Evolutionary conservation across 2,329 filamentous ascomycete species (phyloP), one percentile per base, ranked within the genome.

Genomic region (Aspergillus uvarum): DNA sequence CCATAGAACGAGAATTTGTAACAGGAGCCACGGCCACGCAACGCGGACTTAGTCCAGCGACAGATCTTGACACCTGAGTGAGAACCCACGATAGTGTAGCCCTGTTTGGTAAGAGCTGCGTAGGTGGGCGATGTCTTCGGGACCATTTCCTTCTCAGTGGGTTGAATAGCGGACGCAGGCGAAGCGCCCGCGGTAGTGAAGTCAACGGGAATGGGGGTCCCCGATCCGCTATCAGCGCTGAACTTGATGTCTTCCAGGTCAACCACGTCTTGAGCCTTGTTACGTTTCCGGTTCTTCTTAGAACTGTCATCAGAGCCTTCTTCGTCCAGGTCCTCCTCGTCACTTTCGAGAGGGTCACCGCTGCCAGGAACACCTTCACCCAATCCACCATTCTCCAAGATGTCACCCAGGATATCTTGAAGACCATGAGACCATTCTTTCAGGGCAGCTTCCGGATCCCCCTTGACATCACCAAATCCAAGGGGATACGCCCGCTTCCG

Each of bases 1-100:
- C 94, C 94, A 76, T 99, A 99, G 76, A 99, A 96, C 0, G 91
- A 96, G 77, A 87, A 97, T 73, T 99, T 98, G 83, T 99, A 99
- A 81, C 94, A 99, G 24, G 91, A 96, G 4, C 94, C 95, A 47
- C 94, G 89, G 12, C 94, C 94, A 44, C 94, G 90, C 0, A 98
- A 87, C 10, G 94, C 94, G 1, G 93, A 97, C 78, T 99, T 99
- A 10, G 95, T 98, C 94, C 94, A 99, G 32, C 95, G 91, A 74
- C 94, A 99, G 69, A 97, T 96, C 77, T 98, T 98, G 66, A 98
- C 94, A 31, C 94, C 94, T 0, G 92, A 96, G 78, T 98, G 95
- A 0, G 91, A 94, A 56, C 95, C 95, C 42, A 99, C 90, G 60
- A 98, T 97, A 1, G 90, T 89, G 74, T 98, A 98, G 26, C 94